Base-by-base conservation (phyloP, 345 rosid species). In the Ricinus communis region DNA sequence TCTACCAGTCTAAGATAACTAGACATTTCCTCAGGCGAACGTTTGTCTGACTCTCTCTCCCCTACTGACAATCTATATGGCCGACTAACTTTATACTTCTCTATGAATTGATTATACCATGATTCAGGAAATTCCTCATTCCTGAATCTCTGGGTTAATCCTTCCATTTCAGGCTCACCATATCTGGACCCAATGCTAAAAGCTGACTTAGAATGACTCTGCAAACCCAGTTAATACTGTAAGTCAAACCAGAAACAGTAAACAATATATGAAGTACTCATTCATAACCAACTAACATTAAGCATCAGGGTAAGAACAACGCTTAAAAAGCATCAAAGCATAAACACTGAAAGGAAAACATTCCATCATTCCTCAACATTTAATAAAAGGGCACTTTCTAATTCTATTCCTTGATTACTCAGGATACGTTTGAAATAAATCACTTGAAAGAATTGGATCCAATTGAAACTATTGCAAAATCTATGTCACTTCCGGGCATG, bases 71-170 rank as follows among this genome's bases (percentile, higher is more conserved):
- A 31, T 67, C 83, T 88, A 74, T 74, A 81, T 1, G 87, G 86
- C 72, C 84, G 84, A 52, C 77, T 82, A 71, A 79, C 83, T 80
- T 65, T 82, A 76, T 85, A 82, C 77, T 85, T 88, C 68, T 88
- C 90, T 1, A 87, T 81, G 69, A 90, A 91, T 78, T 85, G 95
- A 79, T 79, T 85, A 69, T 91, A 91, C 98, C 98, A 94, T n/a
- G 85, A 82, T 62, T 90, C 97, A 0, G 97, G 98, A 56, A 94
- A 80, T 40, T 90, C 97, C 31, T 91, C 97, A n/a, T 74, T 84
- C 85, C 87, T 84, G 19, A 81, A 79, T 69, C 93, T 84, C 72
- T 90, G 96, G 59, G 89, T 62, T 46, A 81, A 40, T 73, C 74
- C 83, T 60, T 87, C 85, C 66, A 70, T 79, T 73, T 88, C 90